Evolutionary conservation across 495 filamentous ascomycete genomes (phyloP).

Genomic region (Acidomyces sp.): DNA sequence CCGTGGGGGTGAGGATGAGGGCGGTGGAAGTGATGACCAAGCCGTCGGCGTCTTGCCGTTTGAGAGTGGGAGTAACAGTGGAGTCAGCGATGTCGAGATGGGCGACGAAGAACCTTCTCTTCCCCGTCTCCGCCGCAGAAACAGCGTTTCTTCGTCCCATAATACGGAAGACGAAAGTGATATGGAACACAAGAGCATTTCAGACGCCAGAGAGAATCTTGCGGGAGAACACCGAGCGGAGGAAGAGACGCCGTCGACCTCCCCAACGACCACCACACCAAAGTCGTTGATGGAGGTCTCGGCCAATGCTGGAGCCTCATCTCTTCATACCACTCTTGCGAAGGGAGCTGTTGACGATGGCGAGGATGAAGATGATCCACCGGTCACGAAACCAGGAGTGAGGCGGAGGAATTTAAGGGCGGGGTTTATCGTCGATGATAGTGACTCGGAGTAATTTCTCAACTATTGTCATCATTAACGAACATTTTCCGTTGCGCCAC

Average conservation of each 20-base stretch:
- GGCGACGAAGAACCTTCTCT: no score
- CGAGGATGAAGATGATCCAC: constrained; percentile 19
- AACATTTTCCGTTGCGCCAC: no score
- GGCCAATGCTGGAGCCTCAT: constrained; percentile 1
- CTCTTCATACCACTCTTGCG: neutral
- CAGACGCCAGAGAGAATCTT: neutral
- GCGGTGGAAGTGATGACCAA: neutral
- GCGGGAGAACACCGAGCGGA: neutral
- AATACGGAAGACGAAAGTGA: neutral
- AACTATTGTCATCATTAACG: neutral
- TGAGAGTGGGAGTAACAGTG: neutral
- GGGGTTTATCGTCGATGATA: constrained; percentile 42
- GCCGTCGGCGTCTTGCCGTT: no score
- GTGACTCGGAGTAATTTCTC: constrained; percentile 19
- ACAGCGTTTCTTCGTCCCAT: no score
- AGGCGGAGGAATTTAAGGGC: constrained; percentile 32
- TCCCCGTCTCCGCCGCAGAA: no score
- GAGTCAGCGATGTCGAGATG: neutral
- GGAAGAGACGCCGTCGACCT: constrained; percentile 4
- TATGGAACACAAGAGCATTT: neutral
- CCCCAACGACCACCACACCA: constrained; percentile 1
- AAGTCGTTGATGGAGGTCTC: constrained; percentile 7
- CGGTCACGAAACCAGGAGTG: constrained; percentile 9
- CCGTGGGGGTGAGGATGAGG: neutral
- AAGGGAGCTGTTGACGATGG: neutral